Percentiles rank a stretch among this genome's conserved stretches.
Conservation (phyloP, 1,139 yeast genomes). For the Yarrowia galli region DNA sequence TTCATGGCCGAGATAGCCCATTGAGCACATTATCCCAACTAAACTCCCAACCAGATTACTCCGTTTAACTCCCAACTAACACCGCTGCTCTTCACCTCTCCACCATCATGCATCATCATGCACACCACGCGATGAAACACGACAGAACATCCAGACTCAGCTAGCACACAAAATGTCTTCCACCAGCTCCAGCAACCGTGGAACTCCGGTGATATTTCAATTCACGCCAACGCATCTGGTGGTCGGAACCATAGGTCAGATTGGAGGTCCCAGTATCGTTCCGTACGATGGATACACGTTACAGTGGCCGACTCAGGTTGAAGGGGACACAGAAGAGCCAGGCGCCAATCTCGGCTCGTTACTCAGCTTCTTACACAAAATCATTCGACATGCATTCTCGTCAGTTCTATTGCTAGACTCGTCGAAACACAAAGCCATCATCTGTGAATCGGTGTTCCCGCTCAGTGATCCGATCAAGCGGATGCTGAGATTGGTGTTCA, state of each 20-base stretch:
- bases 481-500: constrained; percentile 6
- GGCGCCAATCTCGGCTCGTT: constrained; percentile 6
- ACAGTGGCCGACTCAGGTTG: constrained; percentile 24
- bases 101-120: background rate
- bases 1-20: no score
- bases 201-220: constrained; percentile 24
- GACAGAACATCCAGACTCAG: background rate
- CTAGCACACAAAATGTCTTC: background rate
- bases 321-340: background rate
- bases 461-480: constrained; percentile 17
- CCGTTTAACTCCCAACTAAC: background rate
- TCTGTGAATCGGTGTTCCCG: constrained; percentile 21
- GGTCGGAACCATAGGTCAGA: constrained; percentile 21
- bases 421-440: constrained; percentile 27
- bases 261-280: constrained; percentile 7
- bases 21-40: background rate
- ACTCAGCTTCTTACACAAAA: constrained; percentile 8
- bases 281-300: constrained; percentile 17
- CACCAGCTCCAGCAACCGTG: constrained; percentile 3
- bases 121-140: constrained; percentile 5
- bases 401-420: constrained; percentile 11
- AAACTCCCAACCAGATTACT: background rate
- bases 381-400: constrained; percentile 7
- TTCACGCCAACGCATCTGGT: constrained; percentile 1
- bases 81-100: background rate